Evolutionary conservation across 108 stramenopile species (phyloP), one percentile per base, ranked within the genome.

Genomic region (Aureococcus anophagefferens): DNA sequence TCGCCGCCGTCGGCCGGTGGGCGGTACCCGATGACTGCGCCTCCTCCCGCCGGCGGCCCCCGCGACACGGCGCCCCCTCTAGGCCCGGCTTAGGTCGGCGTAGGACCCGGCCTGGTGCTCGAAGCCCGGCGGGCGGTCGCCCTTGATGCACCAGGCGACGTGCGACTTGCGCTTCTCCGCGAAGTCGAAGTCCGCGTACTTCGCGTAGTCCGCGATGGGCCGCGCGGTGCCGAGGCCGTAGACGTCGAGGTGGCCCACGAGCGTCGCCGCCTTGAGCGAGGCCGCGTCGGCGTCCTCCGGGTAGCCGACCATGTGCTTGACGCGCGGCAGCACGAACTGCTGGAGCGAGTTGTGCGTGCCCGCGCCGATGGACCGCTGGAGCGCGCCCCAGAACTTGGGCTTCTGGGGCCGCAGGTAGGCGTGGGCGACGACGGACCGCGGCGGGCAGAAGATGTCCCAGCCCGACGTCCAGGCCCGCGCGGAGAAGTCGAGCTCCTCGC

Each of bases 321-420:
- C 74, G 21, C 89, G 85, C 69, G 85, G 72, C 30, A 89, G 63
- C 15, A 86, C 81, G 76, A 88, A 77, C 64, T 77, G 71, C 76
- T 92, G 91, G 36, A 92, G 70, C 25, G 89, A 87, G 46, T 89
- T 92, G 72, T 82, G 51, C 3, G 51, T 59, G 21, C 51, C 51
- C 1, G 51, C 51, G 25, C 51, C 35, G 34, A 89, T 89, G 4
- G 84, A 86, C 66, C 91, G 85, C 78, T 90, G 89, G 51, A 98
- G 87, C 0, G 89, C 85, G 71, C 96, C 95, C 97, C 97, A 98
- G 77, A 98, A 98, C 74, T 96, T 98, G n/a, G 95, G 97, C 71
- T 89, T 88, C 74, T 91, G 87, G 32, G 85, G 89, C 66, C 95
- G 85, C n/a, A 88, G 86, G 77, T 93, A 93, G 69, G 83, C 86